Evolutionary conservation across 495 filamentous ascomycete species (phyloP), one percentile per base, ranked within the genome.

Genomic region (Glonium stellatum): DNA sequence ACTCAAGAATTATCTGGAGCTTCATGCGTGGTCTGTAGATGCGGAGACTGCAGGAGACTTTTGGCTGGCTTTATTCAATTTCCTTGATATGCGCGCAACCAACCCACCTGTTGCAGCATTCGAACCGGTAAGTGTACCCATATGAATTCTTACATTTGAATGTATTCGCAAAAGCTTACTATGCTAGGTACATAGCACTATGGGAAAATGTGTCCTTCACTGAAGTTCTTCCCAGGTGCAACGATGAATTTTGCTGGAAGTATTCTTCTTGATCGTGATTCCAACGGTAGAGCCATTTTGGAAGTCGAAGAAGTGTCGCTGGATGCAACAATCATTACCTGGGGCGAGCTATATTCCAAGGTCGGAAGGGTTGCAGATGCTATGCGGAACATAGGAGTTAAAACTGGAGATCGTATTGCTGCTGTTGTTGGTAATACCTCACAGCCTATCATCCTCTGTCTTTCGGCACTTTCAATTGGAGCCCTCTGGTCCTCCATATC

Each of bases 401-500:
- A 50, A 23, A 50, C 47, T n/a, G 47, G 47, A 50, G 47, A 50
- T 50, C 47, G 47, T 19, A 21, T 50, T 23, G 47, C 15, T 23
- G 47, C 47, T 21, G 47, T 50, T 11, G 23, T 50, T 23, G 21
- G 47, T 3, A 50, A 50, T 23, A 50, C 3, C 47, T 15, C 47
- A 23, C 47, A 50, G 21, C 47, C 47, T 23, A 47, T 57, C 19
- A 46, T 57, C 8, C 54, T 57, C 3, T 57, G 27, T 13, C 54
- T 57, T 4, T 34, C 54, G 15, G 27, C 54, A 6, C 27, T 41
- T 48, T 39, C 27, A 25, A 46, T 57, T 46, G 54, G 54, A 11
- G 54, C 54, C 12, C 46, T 57, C 34, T 57, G 22, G 21, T 57
- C 54, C 1, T 57, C 36, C 11, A 44, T 57, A 39, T 41, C 54